Percentiles rank a stretch among this genome's conserved stretches.
Conservation (phyloP, 2,329 filamentous ascomycete genomes). For the Xylaria sp. region DNA sequence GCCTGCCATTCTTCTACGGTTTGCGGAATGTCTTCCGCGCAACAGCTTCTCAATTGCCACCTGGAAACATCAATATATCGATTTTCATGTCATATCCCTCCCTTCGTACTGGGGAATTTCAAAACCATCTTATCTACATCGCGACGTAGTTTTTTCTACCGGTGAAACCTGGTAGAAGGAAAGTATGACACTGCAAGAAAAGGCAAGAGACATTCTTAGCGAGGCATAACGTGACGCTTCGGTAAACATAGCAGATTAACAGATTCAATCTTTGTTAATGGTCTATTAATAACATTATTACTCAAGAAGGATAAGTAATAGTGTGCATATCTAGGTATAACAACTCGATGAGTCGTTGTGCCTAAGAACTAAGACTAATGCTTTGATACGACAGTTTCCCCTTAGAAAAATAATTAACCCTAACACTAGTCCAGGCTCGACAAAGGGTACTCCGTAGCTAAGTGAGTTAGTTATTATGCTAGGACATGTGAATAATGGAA, state of each 20-base stretch:
- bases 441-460: no score
- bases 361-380: neutral
- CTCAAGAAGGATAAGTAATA: neutral
- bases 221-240: slow-evolving; percentile 11
- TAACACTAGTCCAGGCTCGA: no score
- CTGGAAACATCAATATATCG: no score
- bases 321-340: neutral
- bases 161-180: slow-evolving; percentile 16
- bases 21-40: no score
- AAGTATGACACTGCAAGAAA: slow-evolving; percentile 35
- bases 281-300: neutral
- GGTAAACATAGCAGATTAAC: neutral
- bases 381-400: neutral
- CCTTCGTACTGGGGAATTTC: no score
- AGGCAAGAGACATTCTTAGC: slow-evolving; percentile 40
- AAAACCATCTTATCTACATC: no score
- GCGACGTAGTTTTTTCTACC: slow-evolving; percentile 15
- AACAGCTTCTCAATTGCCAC: no score
- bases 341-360: neutral
- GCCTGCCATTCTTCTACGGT: no score
- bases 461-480: no score
- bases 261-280: neutral
- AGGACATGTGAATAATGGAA: no score
- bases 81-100: no score
- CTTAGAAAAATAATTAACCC: neutral